Evolutionary conservation across 768 basidiomycete genomes (phyloP), one percentile per base, ranked within the genome.

Genomic region (Kwoniella dendrophila): DNA sequence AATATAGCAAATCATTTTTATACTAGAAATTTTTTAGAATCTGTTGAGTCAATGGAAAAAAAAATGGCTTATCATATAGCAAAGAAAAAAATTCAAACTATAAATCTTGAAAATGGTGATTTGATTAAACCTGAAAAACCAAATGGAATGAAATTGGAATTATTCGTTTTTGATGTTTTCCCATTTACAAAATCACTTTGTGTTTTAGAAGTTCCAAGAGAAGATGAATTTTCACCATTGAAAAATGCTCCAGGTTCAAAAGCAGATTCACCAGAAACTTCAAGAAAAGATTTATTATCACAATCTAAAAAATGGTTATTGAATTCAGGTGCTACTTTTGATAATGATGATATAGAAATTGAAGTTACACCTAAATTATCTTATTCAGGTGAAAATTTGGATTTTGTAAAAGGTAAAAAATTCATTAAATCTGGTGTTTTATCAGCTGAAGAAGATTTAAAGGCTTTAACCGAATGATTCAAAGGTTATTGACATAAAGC

Each of bases 1-100:
- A 99, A 99, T 81, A 98, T 99, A 76, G 96, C 85, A 72, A 98
- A 98, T 80, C 96, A 99, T 80, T 96, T 97, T 81, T 99, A 96
- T 82, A 93, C 93, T 40, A 88, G 89, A 32, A 78, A 83, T 26
- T 98, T 90, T 82, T 85, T 99, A 59, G 85, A 87, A 63, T 78
- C 81, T 41, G 88, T 93, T 53, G 87, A 89, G 70, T 79, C 83
- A 2, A 92, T 95, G 77, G 95, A 97, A 78, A 83, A 86, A 45
- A 82, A 90, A 59, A 90, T 99, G 80, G 88, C 93, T 14, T 97
- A 90, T 86, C 96, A 99, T 82, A 93, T 99, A 71, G 96, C 96
- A 40, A 87, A 89, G 70, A 99, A 99, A 82, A 99, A 98, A 84
- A 98, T 99, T 68, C 83, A 92, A 6, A 85, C 88, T 69, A 82